A percentile compares a stretch with the other conserved stretches of the same genome.
phyloP scores from a whole-genome alignment of 192 early-diverging fungal genomes.

The Mortierella alpina region DNA sequence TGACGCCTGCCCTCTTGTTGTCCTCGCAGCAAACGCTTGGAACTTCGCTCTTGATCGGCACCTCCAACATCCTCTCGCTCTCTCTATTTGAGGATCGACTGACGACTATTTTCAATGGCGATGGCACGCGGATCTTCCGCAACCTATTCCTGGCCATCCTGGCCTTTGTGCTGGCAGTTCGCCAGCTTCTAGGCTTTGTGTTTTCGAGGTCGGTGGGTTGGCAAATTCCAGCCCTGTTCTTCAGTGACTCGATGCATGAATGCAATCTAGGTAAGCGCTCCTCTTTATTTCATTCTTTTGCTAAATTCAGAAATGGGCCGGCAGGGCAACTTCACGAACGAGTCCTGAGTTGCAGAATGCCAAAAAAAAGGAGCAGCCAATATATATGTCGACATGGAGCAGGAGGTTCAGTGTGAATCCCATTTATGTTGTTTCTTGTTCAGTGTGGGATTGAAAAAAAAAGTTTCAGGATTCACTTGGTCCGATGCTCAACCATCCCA shows the following conservation, averaged over 20 bases:
- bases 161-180: constrained; percentile 22
- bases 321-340: too few relatives aligned
- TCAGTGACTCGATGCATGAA: constrained; percentile 62
- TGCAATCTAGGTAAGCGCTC: constrained; percentile 61
- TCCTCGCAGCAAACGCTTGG: constrained; percentile 17
- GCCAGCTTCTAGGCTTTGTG: constrained; percentile 53
- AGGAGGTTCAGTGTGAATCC: not conserved
- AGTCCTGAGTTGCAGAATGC: not conserved
- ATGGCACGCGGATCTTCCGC: constrained; percentile 48
- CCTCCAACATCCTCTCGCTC: constrained; percentile 59
- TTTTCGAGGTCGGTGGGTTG: constrained; percentile 64
- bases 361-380: not conserved
- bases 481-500: constrained; percentile 16
- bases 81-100: constrained; percentile 64
- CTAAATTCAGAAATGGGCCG: too few relatives aligned
- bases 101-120: constrained; percentile 49
- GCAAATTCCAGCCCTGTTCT: constrained; percentile 58
- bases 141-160: constrained; percentile 34
- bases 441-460: too few relatives aligned
- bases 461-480: constrained; percentile 11
- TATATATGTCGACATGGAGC: not conserved
- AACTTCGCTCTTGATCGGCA: constrained; percentile 31
- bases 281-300: too few relatives aligned
- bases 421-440: not conserved
- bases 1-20: constrained; percentile 10